These are phyloP conservation scores for Beta lomatogona DNA, from an alignment of 179 eudicot species.

Conservation along the genomic window DNA sequence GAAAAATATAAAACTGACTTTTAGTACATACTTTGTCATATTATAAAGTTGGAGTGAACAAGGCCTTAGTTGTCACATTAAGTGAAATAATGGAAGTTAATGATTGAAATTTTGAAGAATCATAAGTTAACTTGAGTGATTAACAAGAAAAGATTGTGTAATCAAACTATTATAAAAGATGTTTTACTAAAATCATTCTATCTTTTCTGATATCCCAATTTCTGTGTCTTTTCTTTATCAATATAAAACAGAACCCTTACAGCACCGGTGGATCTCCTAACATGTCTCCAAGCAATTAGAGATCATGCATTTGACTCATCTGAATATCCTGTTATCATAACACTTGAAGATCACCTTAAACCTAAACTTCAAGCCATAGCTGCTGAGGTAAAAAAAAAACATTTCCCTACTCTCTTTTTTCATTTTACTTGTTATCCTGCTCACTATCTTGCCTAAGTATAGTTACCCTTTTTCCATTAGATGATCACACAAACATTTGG, in stretches of 20 bases:
- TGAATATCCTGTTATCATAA: conserved; percentile 77
- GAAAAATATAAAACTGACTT: no score
- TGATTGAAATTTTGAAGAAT: no score
- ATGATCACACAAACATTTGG: conserved; percentile 81
- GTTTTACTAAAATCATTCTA: background rate
- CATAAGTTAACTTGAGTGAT: background rate
- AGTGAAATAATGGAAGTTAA: no score
- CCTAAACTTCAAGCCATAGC: conserved; percentile 84
- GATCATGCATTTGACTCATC: conserved; percentile 77
- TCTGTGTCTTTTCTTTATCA: no score
- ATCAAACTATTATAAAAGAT: background rate
- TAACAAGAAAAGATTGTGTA: background rate
- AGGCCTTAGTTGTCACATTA: no score
- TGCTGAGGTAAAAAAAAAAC: conserved; percentile 69
- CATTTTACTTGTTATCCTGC: background rate
- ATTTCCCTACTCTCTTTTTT: no score
- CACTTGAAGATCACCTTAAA: conserved; percentile 88
- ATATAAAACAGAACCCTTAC: conserved; percentile 65
- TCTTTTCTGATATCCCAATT: background rate
- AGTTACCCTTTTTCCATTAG: conserved; percentile 31
- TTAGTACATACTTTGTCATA: no score
- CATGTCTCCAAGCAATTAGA: conserved; percentile 70
- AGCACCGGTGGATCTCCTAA: conserved; percentile 70
- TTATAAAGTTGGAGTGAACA: no score
- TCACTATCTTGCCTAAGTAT: background rate